These are phyloP conservation scores for Coemansia sp. DNA, from an alignment of 192 early-diverging fungal species.

Conservation along the genomic window DNA sequence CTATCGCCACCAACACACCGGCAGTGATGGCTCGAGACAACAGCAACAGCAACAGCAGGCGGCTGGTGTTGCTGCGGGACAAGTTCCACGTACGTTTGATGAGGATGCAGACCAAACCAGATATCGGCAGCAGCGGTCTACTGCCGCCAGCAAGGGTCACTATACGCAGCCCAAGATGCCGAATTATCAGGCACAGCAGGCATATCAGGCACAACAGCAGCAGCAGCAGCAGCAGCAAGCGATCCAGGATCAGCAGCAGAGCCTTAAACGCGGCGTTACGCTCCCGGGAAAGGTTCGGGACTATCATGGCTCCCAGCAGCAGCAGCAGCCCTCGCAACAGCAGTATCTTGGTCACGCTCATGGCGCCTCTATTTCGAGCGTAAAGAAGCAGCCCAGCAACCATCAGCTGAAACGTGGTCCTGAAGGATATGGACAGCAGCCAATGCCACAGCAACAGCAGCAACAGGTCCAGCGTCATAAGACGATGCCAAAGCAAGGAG, in stretches of 20 bases:
- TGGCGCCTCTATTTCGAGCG: constrained; percentile 11
- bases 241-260: constrained; percentile 37
- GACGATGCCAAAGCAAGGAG: constrained; percentile 31
- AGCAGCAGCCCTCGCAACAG: constrained; percentile 16
- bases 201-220: constrained; percentile 26
- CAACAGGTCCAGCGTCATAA: constrained; percentile 42
- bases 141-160: constrained; percentile 31
- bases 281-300: constrained; percentile 27
- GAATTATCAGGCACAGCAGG: constrained; percentile 27
- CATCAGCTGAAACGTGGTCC: constrained; percentile 45
- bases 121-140: constrained; percentile 46
- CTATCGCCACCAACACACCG: constrained; percentile 52
- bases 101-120: constrained; percentile 47
- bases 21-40: constrained; percentile 41
- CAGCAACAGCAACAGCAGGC: constrained; percentile 12
- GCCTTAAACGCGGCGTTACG: constrained; percentile 43
- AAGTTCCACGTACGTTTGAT: constrained; percentile 41
- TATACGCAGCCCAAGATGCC: constrained; percentile 38
- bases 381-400: constrained; percentile 47
- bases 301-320: constrained; percentile 19
- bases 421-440: constrained; percentile 39
- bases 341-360: constrained; percentile 14
- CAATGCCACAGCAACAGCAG: constrained; percentile 15
- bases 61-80: constrained; percentile 10
- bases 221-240: constrained; percentile 35